Percentiles rank a stretch among this genome's conserved stretches.
Conservation (phyloP, 805 yeast species). For the Candida easanensis region DNA sequence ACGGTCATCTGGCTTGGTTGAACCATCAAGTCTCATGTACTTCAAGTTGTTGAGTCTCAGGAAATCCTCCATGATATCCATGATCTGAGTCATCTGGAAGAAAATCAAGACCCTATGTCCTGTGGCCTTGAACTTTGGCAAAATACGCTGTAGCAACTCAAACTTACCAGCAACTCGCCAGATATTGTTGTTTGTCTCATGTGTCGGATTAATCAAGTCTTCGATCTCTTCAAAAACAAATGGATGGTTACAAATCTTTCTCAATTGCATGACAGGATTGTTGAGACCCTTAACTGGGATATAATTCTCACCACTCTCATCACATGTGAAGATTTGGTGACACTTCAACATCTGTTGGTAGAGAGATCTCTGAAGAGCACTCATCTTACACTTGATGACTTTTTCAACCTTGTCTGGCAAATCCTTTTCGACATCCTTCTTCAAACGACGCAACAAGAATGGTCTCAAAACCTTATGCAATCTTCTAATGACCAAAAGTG, state of each 20-base stretch:
- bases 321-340: constrained; percentile 66
- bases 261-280: constrained; percentile 80
- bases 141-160: constrained; percentile 69
- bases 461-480: constrained; percentile 85
- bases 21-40: constrained; percentile 78
- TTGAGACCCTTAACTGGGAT: constrained; percentile 71
- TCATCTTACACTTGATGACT: constrained; percentile 75
- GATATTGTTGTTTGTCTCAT: constrained; percentile 59
- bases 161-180: constrained; percentile 83
- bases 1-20: constrained; percentile 83
- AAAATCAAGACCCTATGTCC: constrained; percentile 81
- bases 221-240: constrained; percentile 84
- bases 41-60: constrained; percentile 63
- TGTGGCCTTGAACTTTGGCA: constrained; percentile 70
- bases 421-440: constrained; percentile 84
- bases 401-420: constrained; percentile 82
- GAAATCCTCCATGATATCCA: constrained; percentile 88
- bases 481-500: constrained; percentile 76
- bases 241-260: constrained; percentile 86
- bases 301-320: constrained; percentile 51
- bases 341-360: constrained; percentile 78
- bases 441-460: constrained; percentile 76
- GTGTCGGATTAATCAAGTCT: constrained; percentile 59
- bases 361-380: constrained; percentile 65
- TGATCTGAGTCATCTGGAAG: constrained; percentile 86